Percentiles rank a stretch among this genome's conserved stretches.
These are phyloP conservation scores for Trematosphaeria pertusa DNA, from an alignment of 2,329 filamentous ascomycete genomes.

Conservation along the genomic window DNA sequence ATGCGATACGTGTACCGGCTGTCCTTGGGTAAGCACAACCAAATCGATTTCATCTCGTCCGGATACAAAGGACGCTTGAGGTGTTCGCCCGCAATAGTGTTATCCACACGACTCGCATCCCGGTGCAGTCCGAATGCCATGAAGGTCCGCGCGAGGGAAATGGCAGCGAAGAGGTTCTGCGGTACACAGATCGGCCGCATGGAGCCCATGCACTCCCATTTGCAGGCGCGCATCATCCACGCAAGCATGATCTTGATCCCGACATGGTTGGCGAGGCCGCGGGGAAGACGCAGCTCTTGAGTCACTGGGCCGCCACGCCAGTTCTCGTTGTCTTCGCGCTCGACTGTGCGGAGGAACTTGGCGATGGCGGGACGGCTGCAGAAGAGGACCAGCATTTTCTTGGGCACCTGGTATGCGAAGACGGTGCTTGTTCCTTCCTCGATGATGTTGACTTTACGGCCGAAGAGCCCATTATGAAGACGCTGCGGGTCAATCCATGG, in stretches of 20 bases:
- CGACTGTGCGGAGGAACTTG: constrained; percentile 21
- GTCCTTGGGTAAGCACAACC: constrained; percentile 24
- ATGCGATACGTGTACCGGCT: constrained; percentile 28
- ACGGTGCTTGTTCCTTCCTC: constrained; percentile 12
- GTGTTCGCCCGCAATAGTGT: constrained; percentile 17
- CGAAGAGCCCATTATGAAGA: constrained; percentile 13
- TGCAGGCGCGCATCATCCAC: constrained; percentile 35
- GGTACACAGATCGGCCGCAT: constrained; percentile 26
- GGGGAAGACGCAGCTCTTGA: constrained; percentile 23
- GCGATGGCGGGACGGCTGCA: constrained; percentile 21
- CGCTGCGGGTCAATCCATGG: constrained; percentile 23
- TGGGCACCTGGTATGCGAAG: constrained; percentile 16
- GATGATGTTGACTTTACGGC: constrained; percentile 20
- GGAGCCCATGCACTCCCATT: constrained; percentile 6
- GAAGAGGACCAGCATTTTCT: constrained; percentile 29
- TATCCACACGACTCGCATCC: constrained; percentile 28
- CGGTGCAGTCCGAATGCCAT: constrained; percentile 23
- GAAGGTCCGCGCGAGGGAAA: constrained; percentile 28
- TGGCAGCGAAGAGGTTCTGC: constrained; percentile 25
- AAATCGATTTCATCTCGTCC: constrained; percentile 25
- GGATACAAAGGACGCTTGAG: constrained; percentile 21
- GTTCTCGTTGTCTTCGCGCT: constrained; percentile 16
- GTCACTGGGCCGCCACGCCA: constrained; percentile 8
- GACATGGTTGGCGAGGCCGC: constrained; percentile 11
- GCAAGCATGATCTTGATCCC: constrained; percentile 24